Base-by-base conservation (phyloP, 768 basidiomycete species). In the Tylopilus balloui region DNA sequence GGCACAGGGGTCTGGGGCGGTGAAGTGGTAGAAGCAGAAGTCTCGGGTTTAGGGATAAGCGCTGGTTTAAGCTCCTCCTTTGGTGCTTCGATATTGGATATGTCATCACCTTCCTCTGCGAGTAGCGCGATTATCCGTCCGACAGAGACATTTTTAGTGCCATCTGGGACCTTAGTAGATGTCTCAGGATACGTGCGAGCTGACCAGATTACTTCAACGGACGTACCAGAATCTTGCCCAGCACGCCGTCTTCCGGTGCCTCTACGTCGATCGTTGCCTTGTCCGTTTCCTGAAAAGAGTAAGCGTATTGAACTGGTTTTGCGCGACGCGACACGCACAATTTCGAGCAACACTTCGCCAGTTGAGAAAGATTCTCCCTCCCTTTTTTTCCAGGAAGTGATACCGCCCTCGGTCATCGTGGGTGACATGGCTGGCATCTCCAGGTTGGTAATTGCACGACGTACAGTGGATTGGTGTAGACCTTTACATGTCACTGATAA, bases 191-290 rank as follows among this genome's bases (percentile, higher is more conserved):
- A 15, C 9, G 36, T 20, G 37, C n/a, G n/a, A 35, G 35, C 4
- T 3, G 5, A 9, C 3, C 0, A 25, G 9, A 36, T 24, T 27
- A 27, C 4, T 28, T 32, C 38, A 17, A 38, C 12, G 34, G 27
- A 71, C 86, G 45, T 61, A 93, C 93, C 60, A 99, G 58, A 55
- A 98, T 95, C 74, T 91, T 97, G 47, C 87, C 94, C 64, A 99
- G 70, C 14, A 98, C 69, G 55, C 96, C 96, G 60, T 98, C 94
- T 25, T 97, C 95, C 69, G 94, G 94, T 13, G 96, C 93, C 71
- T 99, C 96, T 7, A 99, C 95, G 66, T 99, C 96, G 62, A 98
- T 96, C 2, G 92, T 94, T 14, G 95, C 89, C 69, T 92, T 92
- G 76, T 92, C 90, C 36, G 90, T 92, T 77, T 92, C 90, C 90